Percentiles rank a stretch among this genome's conserved stretches.
Evolutionary conservation across 768 basidiomycete species (phyloP).

Genomic region (Panaeolus papilionaceus): DNA sequence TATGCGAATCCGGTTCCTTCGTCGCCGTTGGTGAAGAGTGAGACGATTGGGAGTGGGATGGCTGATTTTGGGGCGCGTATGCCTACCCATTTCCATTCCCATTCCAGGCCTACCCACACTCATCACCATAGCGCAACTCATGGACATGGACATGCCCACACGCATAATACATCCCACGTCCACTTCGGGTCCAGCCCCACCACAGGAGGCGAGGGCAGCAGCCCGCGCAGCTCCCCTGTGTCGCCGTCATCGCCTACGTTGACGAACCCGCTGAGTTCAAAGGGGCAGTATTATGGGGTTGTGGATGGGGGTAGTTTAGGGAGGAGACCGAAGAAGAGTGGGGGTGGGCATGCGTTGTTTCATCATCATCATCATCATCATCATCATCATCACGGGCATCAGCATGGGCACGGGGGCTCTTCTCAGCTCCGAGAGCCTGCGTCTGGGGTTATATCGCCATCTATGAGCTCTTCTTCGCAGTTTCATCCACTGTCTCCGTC

Average conservation of each 20-base stretch:
- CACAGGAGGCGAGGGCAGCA: not conserved
- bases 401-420: too few species aligned
- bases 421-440: too few species aligned
- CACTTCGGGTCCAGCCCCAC: not conserved
- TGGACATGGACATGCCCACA: not conserved
- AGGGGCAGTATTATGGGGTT: not conserved
- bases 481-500: too few species aligned
- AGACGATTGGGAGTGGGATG: not conserved
- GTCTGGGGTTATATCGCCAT: too few species aligned
- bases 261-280: not conserved
- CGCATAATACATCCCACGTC: not conserved
- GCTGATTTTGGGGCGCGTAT: not conserved
- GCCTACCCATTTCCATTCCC: too few species aligned
- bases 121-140: too few species aligned
- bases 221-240: not conserved
- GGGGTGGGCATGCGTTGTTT: not conserved
- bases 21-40: not conserved
- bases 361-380: not conserved
- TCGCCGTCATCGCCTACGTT: not conserved
- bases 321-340: not conserved
- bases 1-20: not conserved
- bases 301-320: not conserved
- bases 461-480: too few species aligned
- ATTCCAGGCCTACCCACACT: too few species aligned
- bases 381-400: too few species aligned